Conservation (phyloP, 441 rosid species). For the Omphalea diandra region DNA sequence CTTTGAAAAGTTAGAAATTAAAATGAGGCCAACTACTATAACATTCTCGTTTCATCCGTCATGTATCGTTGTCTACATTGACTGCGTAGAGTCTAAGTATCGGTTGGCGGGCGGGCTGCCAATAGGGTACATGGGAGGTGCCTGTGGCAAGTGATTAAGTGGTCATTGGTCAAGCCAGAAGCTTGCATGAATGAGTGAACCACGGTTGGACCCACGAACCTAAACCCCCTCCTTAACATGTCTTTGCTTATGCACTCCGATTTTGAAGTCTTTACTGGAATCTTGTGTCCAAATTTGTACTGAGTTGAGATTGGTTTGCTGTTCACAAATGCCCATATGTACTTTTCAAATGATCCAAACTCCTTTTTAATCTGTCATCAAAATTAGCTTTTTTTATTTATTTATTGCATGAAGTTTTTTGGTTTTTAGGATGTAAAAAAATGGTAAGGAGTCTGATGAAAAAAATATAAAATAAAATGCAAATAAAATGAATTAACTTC, state of each 20-base stretch:
- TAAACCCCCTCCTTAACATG: constrained; percentile 77
- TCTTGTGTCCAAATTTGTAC: constrained; percentile 70
- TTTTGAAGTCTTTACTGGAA: constrained; percentile 85
- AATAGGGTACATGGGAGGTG: constrained; percentile 57
- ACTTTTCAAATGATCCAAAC: constrained; percentile 69
- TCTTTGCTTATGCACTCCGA: constrained; percentile 87
- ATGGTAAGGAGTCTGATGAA: too few relatives aligned
- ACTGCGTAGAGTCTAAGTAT: constrained; percentile 13
- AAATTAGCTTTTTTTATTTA: neutral
- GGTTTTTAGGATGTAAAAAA: too few relatives aligned
- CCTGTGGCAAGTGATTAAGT: constrained; percentile 61
- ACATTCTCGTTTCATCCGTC: too few relatives aligned
- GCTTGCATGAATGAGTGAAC: constrained; percentile 93
- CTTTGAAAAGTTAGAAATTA: constrained; percentile 19
- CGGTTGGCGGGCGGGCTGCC: constrained; percentile 15
- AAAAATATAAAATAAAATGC: too few relatives aligned
- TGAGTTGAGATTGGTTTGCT: constrained; percentile 57
- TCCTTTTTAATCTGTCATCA: constrained; percentile 46
- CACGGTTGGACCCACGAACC: constrained; percentile 79
- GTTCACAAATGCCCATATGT: constrained; percentile 80
- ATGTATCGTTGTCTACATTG: too few relatives aligned
- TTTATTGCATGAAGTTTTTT: too few relatives aligned
- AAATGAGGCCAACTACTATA: neutral
- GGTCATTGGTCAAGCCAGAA: constrained; percentile 84
- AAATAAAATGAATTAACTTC: too few relatives aligned